These are phyloP conservation scores for Yarrowia sp. DNA, from an alignment of 805 yeast genomes.

Conservation along the genomic window DNA sequence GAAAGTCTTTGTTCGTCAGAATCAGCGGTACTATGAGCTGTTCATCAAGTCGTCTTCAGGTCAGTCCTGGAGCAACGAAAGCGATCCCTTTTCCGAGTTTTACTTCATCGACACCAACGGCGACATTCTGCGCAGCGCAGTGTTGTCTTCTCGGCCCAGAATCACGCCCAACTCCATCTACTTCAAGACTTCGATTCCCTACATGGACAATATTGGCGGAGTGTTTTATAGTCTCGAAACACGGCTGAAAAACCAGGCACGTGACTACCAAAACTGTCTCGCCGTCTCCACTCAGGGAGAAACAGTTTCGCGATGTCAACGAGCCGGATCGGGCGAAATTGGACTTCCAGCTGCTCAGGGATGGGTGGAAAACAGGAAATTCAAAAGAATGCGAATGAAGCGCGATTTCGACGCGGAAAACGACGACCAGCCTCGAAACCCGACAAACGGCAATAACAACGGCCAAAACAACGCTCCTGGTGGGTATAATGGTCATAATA, in stretches of 20 bases:
- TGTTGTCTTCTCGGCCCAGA: not conserved
- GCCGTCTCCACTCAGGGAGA: not conserved
- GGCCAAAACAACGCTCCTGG: constrained; percentile 1
- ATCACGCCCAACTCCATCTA: not conserved
- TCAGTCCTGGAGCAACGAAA: not conserved
- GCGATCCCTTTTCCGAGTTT: not conserved
- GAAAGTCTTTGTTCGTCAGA: not conserved
- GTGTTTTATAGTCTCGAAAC: not conserved
- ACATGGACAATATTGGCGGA: not conserved
- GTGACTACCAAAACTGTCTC: not conserved
- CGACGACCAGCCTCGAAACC: not conserved
- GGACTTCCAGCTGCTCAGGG: not conserved
- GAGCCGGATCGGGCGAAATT: not conserved
- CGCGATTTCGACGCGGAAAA: too few species aligned
- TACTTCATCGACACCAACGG: not conserved
- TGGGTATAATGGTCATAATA: not conserved
- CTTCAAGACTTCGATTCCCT: not conserved
- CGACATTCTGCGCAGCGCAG: too few species aligned
- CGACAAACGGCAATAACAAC: not conserved
- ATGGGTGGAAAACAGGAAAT: not conserved
- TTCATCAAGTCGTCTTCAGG: not conserved
- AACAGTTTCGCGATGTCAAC: not conserved
- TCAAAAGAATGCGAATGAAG: not conserved
- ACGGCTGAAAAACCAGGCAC: not conserved
- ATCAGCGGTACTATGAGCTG: not conserved